Base-by-base conservation (phyloP, 345 rosid species). In the Geranium rotundifolium region DNA sequence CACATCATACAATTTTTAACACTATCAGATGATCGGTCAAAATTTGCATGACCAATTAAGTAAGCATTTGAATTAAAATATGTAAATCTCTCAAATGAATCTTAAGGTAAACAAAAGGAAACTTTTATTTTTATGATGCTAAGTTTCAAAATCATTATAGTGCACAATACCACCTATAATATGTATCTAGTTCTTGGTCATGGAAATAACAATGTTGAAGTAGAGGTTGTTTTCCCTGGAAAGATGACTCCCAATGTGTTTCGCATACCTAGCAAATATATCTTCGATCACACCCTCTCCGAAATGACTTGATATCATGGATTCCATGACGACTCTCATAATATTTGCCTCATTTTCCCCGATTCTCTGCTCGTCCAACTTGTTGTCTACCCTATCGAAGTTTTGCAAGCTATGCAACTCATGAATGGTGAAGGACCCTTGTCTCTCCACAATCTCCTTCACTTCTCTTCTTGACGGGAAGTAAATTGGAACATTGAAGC, bases 401-500 rank as follows among this genome's bases (percentile, higher is more conserved):
- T 27, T 5, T 31, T 60, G 72, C n/a, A 70, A 63, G 16, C 19
- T 58, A 54, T 69, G 69, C 6, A 83, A 52, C n/a, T 63, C 56
- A 31, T 67, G 66, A 30, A 80, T 41, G 29, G 58, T 65, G 63
- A 81, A 79, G 0, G 85, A 79, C 2, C 82, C 81, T 19, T 79
- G 76, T 16, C 64, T 70, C 29, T 17, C 18, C 5, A 81, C 69
- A 49, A 69, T 66, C 62, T 66, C 69, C 15, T 46, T 58, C 15
- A 70, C 50, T 69, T 77, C 88, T 54, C 58, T 67, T 62, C 23
- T 60, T 54, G 19, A 72, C 0, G 84, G 75, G n/a, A 69, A 62
- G 56, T 81, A 81, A n/a, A 49, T 18, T 0, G 82, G 85, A 61
- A 76, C 13, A 66, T 75, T 72, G 73, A 81, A 83, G 19, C 78